Conservation (phyloP, 805 yeast species). For the Teunomyces lycoperdinae region DNA sequence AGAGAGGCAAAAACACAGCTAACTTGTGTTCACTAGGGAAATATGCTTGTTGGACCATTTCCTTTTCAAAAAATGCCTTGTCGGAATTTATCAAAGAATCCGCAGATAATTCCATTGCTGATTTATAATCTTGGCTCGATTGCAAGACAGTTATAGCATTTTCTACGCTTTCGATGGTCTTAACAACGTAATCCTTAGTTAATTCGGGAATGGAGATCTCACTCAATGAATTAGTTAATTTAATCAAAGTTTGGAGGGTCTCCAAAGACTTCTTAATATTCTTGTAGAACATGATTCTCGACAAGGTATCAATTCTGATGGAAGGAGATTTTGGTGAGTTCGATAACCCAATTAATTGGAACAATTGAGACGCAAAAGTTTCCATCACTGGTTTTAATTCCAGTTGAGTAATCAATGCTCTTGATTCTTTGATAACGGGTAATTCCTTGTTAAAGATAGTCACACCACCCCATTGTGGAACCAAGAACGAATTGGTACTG, state of each 20-base stretch:
- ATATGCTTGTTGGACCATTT: slow-evolving; percentile 92
- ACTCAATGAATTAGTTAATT: slow-evolving; percentile 64
- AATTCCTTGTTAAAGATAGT: slow-evolving; percentile 44
- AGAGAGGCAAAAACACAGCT: slow-evolving; percentile 86
- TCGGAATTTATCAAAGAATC: slow-evolving; percentile 61
- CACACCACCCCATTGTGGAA: slow-evolving; percentile 93
- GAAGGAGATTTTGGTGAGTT: slow-evolving; percentile 52
- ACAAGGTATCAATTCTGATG: slow-evolving; percentile 63
- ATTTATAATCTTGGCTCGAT: slow-evolving; percentile 27
- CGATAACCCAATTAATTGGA: slow-evolving; percentile 71
- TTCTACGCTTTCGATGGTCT: slow-evolving; percentile 45
- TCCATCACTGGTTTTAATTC: slow-evolving; percentile 61
- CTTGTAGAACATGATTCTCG: slow-evolving; percentile 54
- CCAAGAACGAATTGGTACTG: slow-evolving; percentile 57
- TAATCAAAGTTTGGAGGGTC: slow-evolving; percentile 69
- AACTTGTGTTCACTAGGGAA: slow-evolving; percentile 95
- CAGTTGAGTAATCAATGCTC: slow-evolving; percentile 29
- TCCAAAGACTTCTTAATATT: slow-evolving; percentile 63
- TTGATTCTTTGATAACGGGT: slow-evolving; percentile 15
- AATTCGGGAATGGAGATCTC: slow-evolving; percentile 81
- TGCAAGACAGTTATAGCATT: slow-evolving; percentile 30
- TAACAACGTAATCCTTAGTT: slow-evolving; percentile 56
- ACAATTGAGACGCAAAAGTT: slow-evolving; percentile 70
- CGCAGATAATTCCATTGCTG: slow-evolving; percentile 39
- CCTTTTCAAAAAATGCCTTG: slow-evolving; percentile 85